Percentiles rank a stretch among this genome's conserved stretches.
phyloP scores from a whole-genome alignment of 805 yeast genomes.

The Jamesozyma piceae region DNA sequence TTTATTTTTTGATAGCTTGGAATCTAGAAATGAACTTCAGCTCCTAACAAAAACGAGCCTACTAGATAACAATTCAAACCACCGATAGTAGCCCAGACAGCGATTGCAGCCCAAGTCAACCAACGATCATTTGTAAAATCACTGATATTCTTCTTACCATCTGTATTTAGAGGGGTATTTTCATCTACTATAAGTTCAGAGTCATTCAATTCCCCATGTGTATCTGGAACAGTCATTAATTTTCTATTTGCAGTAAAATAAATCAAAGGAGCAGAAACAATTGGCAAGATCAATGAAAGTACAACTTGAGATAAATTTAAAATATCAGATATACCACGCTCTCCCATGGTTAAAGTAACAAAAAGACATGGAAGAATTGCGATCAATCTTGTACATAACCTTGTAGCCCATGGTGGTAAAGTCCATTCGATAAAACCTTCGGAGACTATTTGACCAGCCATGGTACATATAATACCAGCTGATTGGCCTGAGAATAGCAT shows the following conservation, averaged over 20 bases:
- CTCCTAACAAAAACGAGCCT: slow-evolving; percentile 39
- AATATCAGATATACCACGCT: slow-evolving; percentile 68
- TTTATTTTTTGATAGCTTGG: too few species aligned
- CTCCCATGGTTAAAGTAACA: slow-evolving; percentile 64
- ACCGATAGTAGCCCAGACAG: slow-evolving; percentile 64
- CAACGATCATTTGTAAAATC: slow-evolving; percentile 65
- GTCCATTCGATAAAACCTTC: slow-evolving; percentile 82
- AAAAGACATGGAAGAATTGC: slow-evolving; percentile 80
- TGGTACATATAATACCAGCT: slow-evolving; percentile 89
- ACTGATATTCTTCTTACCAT: slow-evolving; percentile 23
- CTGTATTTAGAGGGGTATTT: slow-evolving; percentile 21
- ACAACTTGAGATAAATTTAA: slow-evolving; percentile 79
- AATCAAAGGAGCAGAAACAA: slow-evolving; percentile 81
- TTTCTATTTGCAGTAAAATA: slow-evolving; percentile 64
- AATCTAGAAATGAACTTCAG: slow-evolving; percentile 40
- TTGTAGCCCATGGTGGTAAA: slow-evolving; percentile 70
- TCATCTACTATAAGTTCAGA: slow-evolving; percentile 14
- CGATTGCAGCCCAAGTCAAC: slow-evolving; percentile 44
- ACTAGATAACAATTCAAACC: slow-evolving; percentile 65
- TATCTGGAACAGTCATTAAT: slow-evolving; percentile 51
- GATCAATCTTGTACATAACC: slow-evolving; percentile 70
- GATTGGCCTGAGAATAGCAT: slow-evolving; percentile 86
- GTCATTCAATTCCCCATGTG: slow-evolving; percentile 5
- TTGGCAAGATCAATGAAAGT: slow-evolving; percentile 68
- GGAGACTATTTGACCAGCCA: slow-evolving; percentile 89